Evolutionary conservation across 1,139 yeast genomes (phyloP).

Genomic region (Lodderomyces jiufengensis): DNA sequence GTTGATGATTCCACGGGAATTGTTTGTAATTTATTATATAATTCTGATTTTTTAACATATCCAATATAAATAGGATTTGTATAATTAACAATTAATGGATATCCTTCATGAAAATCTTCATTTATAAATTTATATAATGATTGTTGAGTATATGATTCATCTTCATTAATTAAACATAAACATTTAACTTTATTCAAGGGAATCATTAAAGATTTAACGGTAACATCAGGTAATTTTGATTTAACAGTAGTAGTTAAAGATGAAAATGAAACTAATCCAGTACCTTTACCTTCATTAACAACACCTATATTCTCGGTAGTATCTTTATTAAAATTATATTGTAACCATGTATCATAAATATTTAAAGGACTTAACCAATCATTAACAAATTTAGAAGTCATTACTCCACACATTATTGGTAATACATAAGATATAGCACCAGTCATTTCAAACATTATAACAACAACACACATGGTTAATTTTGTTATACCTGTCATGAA

Average conservation of each 20-base stretch:
- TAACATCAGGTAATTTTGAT: slow-evolving; percentile 33
- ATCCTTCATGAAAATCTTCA: slow-evolving; percentile 42
- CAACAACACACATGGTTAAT: slow-evolving; percentile 54
- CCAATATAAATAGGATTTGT: slow-evolving; percentile 32
- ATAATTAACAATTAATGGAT: slow-evolving; percentile 32
- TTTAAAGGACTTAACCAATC: slow-evolving; percentile 47
- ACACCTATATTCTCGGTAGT: slow-evolving; percentile 4
- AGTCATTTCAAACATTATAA: slow-evolving; percentile 53
- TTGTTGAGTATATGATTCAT: slow-evolving; percentile 19
- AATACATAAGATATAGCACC: slow-evolving; percentile 59
- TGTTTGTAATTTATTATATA: slow-evolving; percentile 16
- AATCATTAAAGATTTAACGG: slow-evolving; percentile 30
- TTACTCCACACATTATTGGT: slow-evolving; percentile 58
- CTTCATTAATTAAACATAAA: slow-evolving; percentile 27
- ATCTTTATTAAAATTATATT: slow-evolving; percentile 24
- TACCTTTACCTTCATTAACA: slow-evolving; percentile 38
- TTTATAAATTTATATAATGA: slow-evolving; percentile 20
- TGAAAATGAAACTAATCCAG: slow-evolving; percentile 37
- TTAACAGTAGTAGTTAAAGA: slow-evolving; percentile 28
- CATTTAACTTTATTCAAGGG: slow-evolving; percentile 28
- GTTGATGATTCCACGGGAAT: slow-evolving; percentile 11
- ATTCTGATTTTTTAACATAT: slow-evolving; percentile 30
- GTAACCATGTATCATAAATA: slow-evolving; percentile 47
- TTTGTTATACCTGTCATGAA: slow-evolving; percentile 57
- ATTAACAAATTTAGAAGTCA: slow-evolving; percentile 48